Evolutionary conservation across 305 asterid species (phyloP).

Genomic region (Salvia sclarea): DNA sequence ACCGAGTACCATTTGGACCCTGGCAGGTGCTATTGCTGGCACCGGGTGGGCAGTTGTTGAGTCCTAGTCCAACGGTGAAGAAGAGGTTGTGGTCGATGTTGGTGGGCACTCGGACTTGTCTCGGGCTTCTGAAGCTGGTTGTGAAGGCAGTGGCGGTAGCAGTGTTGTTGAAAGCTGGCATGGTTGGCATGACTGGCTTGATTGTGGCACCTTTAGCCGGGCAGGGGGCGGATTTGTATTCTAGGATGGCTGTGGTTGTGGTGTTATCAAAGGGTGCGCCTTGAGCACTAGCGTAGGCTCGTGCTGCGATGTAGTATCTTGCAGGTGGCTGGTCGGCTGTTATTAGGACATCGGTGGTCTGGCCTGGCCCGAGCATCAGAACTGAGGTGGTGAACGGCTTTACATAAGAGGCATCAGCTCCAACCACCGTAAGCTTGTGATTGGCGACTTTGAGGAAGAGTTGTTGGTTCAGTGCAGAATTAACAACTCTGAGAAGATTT

Average conservation of each 20-base stretch:
- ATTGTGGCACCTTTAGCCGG: slow-evolving; percentile 42
- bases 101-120: slow-evolving; percentile 51
- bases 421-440: slow-evolving; percentile 70
- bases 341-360: slow-evolving; percentile 70
- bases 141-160: slow-evolving; percentile 59
- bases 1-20: slow-evolving; percentile 73
- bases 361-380: slow-evolving; percentile 78
- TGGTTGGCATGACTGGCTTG: slow-evolving; percentile 53
- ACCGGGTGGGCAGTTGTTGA: slow-evolving; percentile 57
- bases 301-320: slow-evolving; percentile 63
- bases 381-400: slow-evolving; percentile 67
- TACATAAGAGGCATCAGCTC: slow-evolving; percentile 62
- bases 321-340: slow-evolving; percentile 62
- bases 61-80: slow-evolving; percentile 68
- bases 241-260: slow-evolving; percentile 74
- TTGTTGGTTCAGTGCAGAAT: slow-evolving; percentile 55
- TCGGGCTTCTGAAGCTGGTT: slow-evolving; percentile 55
- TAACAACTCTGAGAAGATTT: slow-evolving; percentile 51
- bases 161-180: slow-evolving; percentile 70
- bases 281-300: slow-evolving; percentile 66
- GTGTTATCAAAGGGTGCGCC: slow-evolving; percentile 64
- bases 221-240: slow-evolving; percentile 53
- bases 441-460: slow-evolving; percentile 67
- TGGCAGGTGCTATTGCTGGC: slow-evolving; percentile 53
- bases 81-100: slow-evolving; percentile 61